Percentiles rank a stretch among this genome's conserved stretches.
These are phyloP conservation scores for Umbelopsis ramanniana DNA, from an alignment of 192 early-diverging fungal genomes.

Conservation along the genomic window DNA sequence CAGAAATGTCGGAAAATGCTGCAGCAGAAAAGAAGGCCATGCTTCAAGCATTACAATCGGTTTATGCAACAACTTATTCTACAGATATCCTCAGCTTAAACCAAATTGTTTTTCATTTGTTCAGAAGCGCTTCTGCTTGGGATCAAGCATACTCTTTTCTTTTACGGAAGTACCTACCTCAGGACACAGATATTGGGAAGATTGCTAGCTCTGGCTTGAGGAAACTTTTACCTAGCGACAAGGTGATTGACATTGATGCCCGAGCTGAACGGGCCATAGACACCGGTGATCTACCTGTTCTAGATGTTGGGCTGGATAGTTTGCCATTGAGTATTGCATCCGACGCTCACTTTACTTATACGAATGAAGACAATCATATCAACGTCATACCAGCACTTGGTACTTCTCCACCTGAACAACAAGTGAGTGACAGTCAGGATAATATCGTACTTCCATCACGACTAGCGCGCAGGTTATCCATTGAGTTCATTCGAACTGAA, in stretches of 20 bases:
- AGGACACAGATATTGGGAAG: conserved; percentile 75
- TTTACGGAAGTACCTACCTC: conserved; percentile 76
- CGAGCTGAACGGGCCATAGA: conserved; percentile 47
- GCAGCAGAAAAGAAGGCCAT: conserved; percentile 81
- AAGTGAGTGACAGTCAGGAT: neutral
- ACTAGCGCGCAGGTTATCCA: neutral
- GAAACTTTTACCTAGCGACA: conserved; percentile 58
- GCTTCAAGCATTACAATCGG: conserved; percentile 84
- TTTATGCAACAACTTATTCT: conserved; percentile 73
- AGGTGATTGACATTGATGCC: conserved; percentile 32
- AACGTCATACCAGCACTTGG: neutral
- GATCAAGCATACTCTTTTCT: conserved; percentile 83
- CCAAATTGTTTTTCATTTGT: conserved; percentile 71
- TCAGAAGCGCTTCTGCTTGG: conserved; percentile 82
- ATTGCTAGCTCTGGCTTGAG: conserved; percentile 64
- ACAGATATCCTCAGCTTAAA: conserved; percentile 85
- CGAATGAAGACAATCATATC: neutral
- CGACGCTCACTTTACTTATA: neutral
- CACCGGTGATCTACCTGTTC: conserved; percentile 52
- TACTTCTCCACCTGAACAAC: neutral
- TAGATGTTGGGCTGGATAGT: conserved; percentile 48
- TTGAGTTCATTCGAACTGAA: neutral
- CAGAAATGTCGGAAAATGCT: conserved; percentile 72
- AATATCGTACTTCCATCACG: neutral
- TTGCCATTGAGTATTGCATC: neutral